A percentile compares a stretch with the other conserved stretches of the same genome.
Evolutionary conservation across 1,139 yeast genomes (phyloP).

Genomic region (Arxiozyma slooffiae): DNA sequence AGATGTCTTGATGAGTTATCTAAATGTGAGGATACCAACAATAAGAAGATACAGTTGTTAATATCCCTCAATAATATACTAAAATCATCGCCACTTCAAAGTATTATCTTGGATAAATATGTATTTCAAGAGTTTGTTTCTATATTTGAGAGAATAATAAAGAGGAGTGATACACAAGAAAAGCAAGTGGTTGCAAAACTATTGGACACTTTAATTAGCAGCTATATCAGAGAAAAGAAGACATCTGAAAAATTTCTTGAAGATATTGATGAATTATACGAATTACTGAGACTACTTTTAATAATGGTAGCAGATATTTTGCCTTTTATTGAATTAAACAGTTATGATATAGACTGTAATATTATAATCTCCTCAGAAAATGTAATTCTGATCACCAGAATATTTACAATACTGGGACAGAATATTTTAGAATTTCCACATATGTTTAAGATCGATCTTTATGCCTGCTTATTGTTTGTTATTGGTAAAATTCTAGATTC

Average conservation of each 20-base stretch:
- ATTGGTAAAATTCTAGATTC: slow-evolving; percentile 44
- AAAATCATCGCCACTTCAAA: slow-evolving; percentile 48
- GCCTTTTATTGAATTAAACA: slow-evolving; percentile 47
- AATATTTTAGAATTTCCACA: slow-evolving; percentile 59
- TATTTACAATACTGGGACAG: slow-evolving; percentile 47
- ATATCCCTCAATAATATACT: slow-evolving; percentile 49
- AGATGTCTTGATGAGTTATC: slow-evolving; percentile 72
- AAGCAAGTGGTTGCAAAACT: slow-evolving; percentile 48
- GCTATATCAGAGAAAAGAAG: slow-evolving; percentile 24
- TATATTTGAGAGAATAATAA: slow-evolving; percentile 60
- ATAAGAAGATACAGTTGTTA: slow-evolving; percentile 36
- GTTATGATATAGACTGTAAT: slow-evolving; percentile 22
- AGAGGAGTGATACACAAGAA: slow-evolving; percentile 48
- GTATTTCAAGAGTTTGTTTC: slow-evolving; percentile 71
- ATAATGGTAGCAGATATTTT: slow-evolving; percentile 50
- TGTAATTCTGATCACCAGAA: slow-evolving; percentile 40
- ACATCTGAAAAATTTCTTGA: slow-evolving; percentile 36
- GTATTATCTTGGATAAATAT: slow-evolving; percentile 53
- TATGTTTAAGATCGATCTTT: slow-evolving; percentile 58
- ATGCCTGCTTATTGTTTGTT: slow-evolving; percentile 57
- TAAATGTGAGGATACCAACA: slow-evolving; percentile 23
- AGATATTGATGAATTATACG: slow-evolving; percentile 70
- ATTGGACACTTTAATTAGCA: slow-evolving; percentile 39
- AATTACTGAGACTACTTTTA: slow-evolving; percentile 63
- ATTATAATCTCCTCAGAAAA: slow-evolving; percentile 27